Evolutionary conservation across 495 filamentous ascomycete genomes (phyloP), one percentile per base, ranked within the genome.

Genomic region (Xylaria scruposa): DNA sequence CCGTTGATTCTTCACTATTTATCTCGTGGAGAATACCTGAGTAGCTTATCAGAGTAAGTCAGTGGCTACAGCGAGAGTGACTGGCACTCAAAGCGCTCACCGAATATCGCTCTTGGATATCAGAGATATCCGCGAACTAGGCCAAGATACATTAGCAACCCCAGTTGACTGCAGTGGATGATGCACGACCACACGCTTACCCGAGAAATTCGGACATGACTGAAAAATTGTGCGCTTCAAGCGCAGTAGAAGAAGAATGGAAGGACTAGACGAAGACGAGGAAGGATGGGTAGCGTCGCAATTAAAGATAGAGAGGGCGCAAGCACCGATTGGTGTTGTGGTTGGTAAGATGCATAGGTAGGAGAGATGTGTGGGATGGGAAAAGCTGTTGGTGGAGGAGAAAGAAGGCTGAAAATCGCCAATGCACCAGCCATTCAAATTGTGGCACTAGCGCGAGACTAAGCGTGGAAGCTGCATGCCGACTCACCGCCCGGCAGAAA

Each of bases 31-130:
- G 89, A 56, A 92, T 94, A 72, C 96, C 96, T 74, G 97, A 94
- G 86, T 99, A 99, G 75, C 95, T 97, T 70, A 24, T 70, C 40
- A 61, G 40, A 33, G 62, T 73, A 68, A 64, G 72, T 59, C 63
- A 69, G 74, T 74, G 85, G 70, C 85, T 78, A 67, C 38, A 36
- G 3, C 56, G 51, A 26, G 67, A 5, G 36, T 42, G 67, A 15
- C 33, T 26, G 3, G 68, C 47, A 70, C 65, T 70, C 73, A 33
- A 71, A 68, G 36, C 24, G 80, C 90, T 72, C 84, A 97, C 93
- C 94, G 92, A 83, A 99, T 98, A 82, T 98, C 94, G 81, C 95
- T 97, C 83, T 93, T 97, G 24, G 97, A 98, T 82, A 99, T 94
- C 81, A 99, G 86, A 42, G 92, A 94, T 81, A 95, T 95, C 64